Base-by-base conservation (phyloP, 352 stramenopile species). In the Phytophthora brassicae region DNA sequence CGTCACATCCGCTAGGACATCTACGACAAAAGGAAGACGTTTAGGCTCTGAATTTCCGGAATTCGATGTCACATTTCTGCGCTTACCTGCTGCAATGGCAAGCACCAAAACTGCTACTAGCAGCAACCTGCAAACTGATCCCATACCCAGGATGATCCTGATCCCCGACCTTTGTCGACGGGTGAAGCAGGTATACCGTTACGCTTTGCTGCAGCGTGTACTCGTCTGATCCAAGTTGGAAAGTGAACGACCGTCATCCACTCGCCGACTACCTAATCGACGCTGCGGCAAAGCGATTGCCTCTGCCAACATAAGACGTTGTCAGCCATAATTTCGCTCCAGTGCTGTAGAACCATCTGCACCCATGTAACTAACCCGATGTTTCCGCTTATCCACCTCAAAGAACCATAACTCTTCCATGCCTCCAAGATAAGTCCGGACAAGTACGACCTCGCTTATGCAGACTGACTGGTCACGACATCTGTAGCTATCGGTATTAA, bases 211-310 rank as follows among this genome's bases (percentile, higher is more conserved):
- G 35, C n/a, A 20, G 17, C 12, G 4, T 60, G 59, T 64, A 72
- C 59, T 68, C 51, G 63, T 56, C 64, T 71, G 64, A 53, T 35
- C 51, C 51, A 72, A 68, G 51, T 72, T 64, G 29, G 52, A 65
- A 65, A 68, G 35, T 68, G 63, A 70, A 42, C 46, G 35, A n/a
- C n/a, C n/a, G n/a, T n/a, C n/a, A n/a, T n/a, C n/a, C n/a, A n/a
- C n/a, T 66, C 39, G 6, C 49, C 50, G n/a, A 41, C 41, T 20
- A 36, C 7, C 22, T 7, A 39, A 44, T 39, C 45, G 42, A 36
- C 16, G 26, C 26, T 31, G n/a, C n/a, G n/a, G 26, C 24, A 38
- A 14, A 14, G 36, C 22, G 43, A 69, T 43, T 23, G 50, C 50
- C 47, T 63, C 62, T 70, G 41, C 63, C 63, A 57, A 14, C 55